These are phyloP conservation scores for Bertia moriformis DNA, from an alignment of 2,329 filamentous ascomycete genomes.

Conservation along the genomic window DNA sequence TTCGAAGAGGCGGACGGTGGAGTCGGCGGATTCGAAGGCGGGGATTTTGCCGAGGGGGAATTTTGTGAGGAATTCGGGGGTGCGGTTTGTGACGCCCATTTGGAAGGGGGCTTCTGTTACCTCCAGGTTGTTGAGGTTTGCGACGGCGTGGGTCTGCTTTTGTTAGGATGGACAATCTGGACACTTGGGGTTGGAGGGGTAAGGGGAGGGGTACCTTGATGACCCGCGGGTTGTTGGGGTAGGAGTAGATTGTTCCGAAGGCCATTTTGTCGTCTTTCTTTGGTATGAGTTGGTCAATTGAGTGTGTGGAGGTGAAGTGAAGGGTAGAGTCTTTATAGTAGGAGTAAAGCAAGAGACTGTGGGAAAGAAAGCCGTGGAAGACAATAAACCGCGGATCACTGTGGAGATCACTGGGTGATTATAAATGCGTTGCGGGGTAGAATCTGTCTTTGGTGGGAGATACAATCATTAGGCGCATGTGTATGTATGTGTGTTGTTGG, in stretches of 20 bases:
- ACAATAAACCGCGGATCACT: too few species aligned
- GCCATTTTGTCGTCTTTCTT: not conserved
- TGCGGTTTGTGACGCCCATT: constrained; percentile 15
- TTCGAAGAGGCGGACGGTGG: constrained; percentile 15
- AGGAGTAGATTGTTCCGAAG: constrained; percentile 1
- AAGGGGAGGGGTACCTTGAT: not conserved
- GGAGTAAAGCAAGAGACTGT: not conserved
- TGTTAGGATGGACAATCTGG: not conserved
- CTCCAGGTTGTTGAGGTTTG: not conserved
- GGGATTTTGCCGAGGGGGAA: constrained; percentile 23
- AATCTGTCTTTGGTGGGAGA: too few species aligned
- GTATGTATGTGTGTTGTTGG: too few species aligned
- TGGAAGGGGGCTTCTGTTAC: constrained; percentile 9
- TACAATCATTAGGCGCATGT: too few species aligned
- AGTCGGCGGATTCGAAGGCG: constrained; percentile 17
- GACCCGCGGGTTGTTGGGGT: not conserved
- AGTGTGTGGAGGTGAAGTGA: too few species aligned
- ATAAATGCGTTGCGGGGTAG: too few species aligned
- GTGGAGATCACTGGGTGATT: too few species aligned
- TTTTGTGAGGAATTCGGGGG: constrained; percentile 17
- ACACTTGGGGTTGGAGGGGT: not conserved
- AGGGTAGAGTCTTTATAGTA: not conserved
- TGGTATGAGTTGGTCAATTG: not conserved
- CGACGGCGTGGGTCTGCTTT: not conserved
- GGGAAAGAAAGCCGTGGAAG: not conserved